Conservation (phyloP, 306 rosid species). For the Mimosa pudica region DNA sequence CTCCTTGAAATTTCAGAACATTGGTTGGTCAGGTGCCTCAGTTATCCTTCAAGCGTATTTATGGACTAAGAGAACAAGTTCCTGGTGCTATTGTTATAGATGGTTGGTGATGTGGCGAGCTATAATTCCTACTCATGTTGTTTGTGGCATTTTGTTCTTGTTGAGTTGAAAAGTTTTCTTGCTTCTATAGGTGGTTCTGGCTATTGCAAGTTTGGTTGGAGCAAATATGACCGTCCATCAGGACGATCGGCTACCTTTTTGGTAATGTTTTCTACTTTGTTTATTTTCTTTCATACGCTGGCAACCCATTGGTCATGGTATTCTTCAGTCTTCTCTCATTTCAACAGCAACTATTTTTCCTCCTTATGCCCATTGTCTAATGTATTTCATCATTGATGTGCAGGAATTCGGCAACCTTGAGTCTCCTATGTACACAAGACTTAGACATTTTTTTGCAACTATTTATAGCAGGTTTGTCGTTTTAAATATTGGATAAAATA, state of each 20-base stretch:
- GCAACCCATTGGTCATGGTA: neutral
- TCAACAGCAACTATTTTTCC: neutral
- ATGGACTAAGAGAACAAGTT: conserved; percentile 61
- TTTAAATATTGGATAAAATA: neutral
- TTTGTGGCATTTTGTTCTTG: neutral
- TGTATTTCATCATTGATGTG: conserved; percentile 21
- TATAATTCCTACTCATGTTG: conserved; percentile 4
- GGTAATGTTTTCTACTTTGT: conserved; percentile 44
- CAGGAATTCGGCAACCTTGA: conserved; percentile 95
- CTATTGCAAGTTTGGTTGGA: conserved; percentile 95
- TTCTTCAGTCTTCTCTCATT: conserved; percentile 19
- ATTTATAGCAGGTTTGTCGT: conserved; percentile 68
- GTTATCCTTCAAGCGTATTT: conserved; percentile 60
- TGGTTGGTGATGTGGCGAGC: conserved; percentile 51
- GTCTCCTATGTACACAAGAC: conserved; percentile 84
- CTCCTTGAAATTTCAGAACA: conserved; percentile 51
- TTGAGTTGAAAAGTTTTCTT: conserved; percentile 10
- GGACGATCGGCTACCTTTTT: conserved; percentile 78
- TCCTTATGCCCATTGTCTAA: neutral
- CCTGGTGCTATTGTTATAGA: conserved; percentile 82
- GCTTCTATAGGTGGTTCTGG: conserved; percentile 84
- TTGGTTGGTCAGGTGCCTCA: conserved; percentile 39
- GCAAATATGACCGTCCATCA: conserved; percentile 62
- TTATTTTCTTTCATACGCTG: neutral
- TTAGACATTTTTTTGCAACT: conserved; percentile 65